Evolutionary conservation across 352 stramenopile genomes (phyloP).

Genomic region (Nothophytophthora sp.): DNA sequence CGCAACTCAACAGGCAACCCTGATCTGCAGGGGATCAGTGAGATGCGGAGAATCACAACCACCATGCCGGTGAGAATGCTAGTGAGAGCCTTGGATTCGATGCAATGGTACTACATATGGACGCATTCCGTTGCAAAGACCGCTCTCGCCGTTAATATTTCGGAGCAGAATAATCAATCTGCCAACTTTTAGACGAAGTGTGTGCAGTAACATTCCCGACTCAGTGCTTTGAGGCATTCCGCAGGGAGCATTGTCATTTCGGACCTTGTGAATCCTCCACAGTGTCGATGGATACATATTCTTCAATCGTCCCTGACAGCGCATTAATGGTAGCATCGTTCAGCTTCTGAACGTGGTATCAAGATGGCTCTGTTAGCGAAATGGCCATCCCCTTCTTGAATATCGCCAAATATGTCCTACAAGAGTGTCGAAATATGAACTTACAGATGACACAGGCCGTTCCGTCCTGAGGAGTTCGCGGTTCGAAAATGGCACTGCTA

Average conservation of each 20-base stretch:
- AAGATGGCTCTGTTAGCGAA: background rate
- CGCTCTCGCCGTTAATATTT: slow-evolving; percentile 10
- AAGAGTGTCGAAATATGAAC: no score
- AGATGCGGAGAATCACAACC: slow-evolving; percentile 9
- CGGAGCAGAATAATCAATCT: slow-evolving; percentile 14
- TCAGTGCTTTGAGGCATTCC: slow-evolving; percentile 17
- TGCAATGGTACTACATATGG: slow-evolving; percentile 1
- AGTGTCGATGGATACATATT: background rate
- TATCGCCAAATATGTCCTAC: background rate
- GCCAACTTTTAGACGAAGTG: slow-evolving; percentile 17
- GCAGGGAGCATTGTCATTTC: slow-evolving; percentile 4
- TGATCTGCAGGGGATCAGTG: slow-evolving; percentile 13
- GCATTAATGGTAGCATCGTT: background rate
- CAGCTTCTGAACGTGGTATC: background rate
- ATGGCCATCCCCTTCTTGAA: background rate
- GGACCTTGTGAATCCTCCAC: background rate
- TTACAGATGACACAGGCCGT: no score
- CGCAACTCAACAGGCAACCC: slow-evolving; percentile 16
- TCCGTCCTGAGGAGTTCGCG: no score
- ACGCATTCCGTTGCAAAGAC: slow-evolving; percentile 23
- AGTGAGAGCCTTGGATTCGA: background rate
- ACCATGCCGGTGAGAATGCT: background rate
- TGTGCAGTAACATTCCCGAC: slow-evolving; percentile 14
- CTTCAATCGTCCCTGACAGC: background rate
- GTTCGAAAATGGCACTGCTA: no score